A percentile compares a stretch with the other conserved stretches of the same genome.
Evolutionary conservation across 1,139 yeast species (phyloP).

Genomic region (Candida tetrigidarum): DNA sequence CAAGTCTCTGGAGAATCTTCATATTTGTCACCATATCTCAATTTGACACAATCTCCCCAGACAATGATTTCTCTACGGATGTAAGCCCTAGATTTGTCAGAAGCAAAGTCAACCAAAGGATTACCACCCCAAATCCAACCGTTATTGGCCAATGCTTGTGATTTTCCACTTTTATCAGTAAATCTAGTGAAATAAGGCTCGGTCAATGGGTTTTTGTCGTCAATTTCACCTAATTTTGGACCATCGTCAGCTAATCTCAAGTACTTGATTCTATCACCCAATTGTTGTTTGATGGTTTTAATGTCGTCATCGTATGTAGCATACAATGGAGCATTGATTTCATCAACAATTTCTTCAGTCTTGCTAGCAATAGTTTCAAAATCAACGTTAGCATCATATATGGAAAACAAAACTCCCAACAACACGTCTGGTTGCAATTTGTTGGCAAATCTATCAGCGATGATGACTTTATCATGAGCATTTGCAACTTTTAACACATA

Average conservation of each 20-base stretch:
- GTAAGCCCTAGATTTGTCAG: conserved; percentile 76
- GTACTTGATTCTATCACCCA: conserved; percentile 75
- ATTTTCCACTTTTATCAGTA: conserved; percentile 52
- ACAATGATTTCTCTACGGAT: conserved; percentile 91
- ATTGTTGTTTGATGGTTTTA: conserved; percentile 63
- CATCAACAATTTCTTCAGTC: conserved; percentile 66
- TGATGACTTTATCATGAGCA: conserved; percentile 23
- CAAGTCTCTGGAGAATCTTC: conserved; percentile 89
- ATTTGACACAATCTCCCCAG: conserved; percentile 97
- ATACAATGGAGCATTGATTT: conserved; percentile 75
- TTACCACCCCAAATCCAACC: conserved; percentile 99
- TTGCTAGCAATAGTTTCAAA: conserved; percentile 38
- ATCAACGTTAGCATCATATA: conserved; percentile 33
- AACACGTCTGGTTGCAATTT: conserved; percentile 54
- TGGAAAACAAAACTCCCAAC: conserved; percentile 43
- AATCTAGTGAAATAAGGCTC: conserved; percentile 90
- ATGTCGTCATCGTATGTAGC: conserved; percentile 77
- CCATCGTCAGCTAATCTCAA: conserved; percentile 80
- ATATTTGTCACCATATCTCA: conserved; percentile 78
- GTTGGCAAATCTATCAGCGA: conserved; percentile 54
- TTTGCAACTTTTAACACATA: conserved; percentile 51
- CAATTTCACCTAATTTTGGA: conserved; percentile 72
- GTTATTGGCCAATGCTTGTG: conserved; percentile 84
- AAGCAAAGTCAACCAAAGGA: conserved; percentile 92
- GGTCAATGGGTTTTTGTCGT: conserved; percentile 61